Percentiles rank a stretch among this genome's conserved stretches.
Evolutionary conservation across 2,329 filamentous ascomycete species (phyloP).

Genomic region (Lomentospora prolificans): DNA sequence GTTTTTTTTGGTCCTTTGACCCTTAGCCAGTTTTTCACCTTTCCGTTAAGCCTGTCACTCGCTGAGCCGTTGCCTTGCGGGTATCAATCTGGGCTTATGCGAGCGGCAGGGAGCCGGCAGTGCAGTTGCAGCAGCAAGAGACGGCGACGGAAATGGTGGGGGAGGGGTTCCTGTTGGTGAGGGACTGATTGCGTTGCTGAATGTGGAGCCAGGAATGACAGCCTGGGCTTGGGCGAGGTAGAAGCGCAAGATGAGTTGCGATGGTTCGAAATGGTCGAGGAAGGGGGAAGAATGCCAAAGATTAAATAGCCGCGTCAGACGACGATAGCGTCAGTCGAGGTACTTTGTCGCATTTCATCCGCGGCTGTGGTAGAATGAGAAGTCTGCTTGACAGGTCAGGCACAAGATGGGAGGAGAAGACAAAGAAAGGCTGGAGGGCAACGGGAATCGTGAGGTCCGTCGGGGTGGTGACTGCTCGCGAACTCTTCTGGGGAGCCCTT

Average conservation of each 20-base stretch:
- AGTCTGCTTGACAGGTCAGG: background rate
- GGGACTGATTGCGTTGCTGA: background rate
- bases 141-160: background rate
- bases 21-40: background rate
- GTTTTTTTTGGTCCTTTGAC: background rate
- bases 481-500: too few relatives aligned
- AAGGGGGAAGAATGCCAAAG: too few relatives aligned
- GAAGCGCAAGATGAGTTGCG: too few relatives aligned
- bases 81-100: constrained; percentile 4
- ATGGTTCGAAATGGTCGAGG: too few relatives aligned
- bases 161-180: background rate
- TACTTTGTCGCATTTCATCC: too few relatives aligned
- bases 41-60: background rate
- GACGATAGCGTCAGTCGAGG: too few relatives aligned
- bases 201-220: background rate
- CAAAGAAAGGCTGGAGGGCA: too few relatives aligned
- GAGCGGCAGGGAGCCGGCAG: background rate
- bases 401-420: too few relatives aligned
- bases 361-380: background rate
- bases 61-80: constrained; percentile 5
- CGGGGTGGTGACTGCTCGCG: too few relatives aligned
- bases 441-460: background rate
- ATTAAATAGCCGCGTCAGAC: too few relatives aligned
- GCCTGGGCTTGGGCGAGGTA: background rate
- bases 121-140: background rate